Base-by-base conservation (phyloP, 169 alveolate species). In the Plasmodium coatneyi region DNA sequence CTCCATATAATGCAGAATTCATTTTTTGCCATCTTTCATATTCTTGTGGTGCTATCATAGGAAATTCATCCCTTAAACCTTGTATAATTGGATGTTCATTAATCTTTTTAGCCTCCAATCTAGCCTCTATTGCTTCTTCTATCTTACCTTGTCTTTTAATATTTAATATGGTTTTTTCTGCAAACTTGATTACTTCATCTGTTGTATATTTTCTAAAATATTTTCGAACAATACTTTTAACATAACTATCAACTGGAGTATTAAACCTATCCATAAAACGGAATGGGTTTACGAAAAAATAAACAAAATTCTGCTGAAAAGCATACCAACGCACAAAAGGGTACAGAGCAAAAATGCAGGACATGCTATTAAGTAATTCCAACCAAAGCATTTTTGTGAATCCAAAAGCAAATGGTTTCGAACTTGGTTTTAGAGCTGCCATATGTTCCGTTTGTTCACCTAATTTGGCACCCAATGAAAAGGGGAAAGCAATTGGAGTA, bases 31-130 rank as follows among this genome's bases (percentile, higher is more conserved):
- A 14, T n/a, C 71, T 19, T 32, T 78, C 54, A 41, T 32, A 78
- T 52, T 80, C 87, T 80, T 80, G 87, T 80, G 87, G 87, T 80
- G 87, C 66, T 80, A 80, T 10, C 43, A 12, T 46, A 80, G 71
- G 74, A n/a, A 80, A 46, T 22, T 80, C 46, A 7, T 25, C 78
- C 0, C 52, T 70, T 22, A 80, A 52, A n/a, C 66, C 30, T 80
- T 80, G 56, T 46, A 80, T 80, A 46, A 49, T 9, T 10, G 89
- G n/a, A 28, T 81, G 6, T 1, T 19, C 39, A 49, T 81, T 81
- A 81, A 54, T 1, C 52, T 7, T 54, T 81, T 28, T 81, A 25
- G n/a, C 9, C 19, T 81, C 74, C 56, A 49, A 19, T 49, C 87
- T 80, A 46, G 87, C 41, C 32, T 52, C 46, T 5, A 80, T 4